Base-by-base conservation (phyloP, 352 stramenopile genomes). In the Phytopythium vexans region DNA sequence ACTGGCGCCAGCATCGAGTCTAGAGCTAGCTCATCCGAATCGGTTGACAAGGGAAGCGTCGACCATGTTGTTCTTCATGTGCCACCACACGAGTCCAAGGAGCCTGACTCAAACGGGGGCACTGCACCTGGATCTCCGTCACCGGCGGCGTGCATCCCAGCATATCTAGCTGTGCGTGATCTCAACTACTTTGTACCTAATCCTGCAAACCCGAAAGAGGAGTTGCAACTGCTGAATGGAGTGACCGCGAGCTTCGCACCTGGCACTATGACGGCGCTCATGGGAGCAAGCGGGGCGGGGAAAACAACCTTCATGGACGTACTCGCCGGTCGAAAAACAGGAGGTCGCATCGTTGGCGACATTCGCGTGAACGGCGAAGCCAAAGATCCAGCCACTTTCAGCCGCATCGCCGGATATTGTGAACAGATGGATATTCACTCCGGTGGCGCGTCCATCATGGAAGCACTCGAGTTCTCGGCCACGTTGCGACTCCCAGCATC, bases 381-480 rank as follows among this genome's bases (percentile, higher is more conserved):
- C 0, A 95, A 96, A 68, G 62, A 94, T 36, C 55, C 66, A 41
- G 62, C 54, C 40, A 85, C 80, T 55, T 98, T 98, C 59, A 80
- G 73, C 35, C 74, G 92, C 41, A 87, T 95, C 59, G 80, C 72
- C 8, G 90, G 82, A 8, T 5, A 35, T 6, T 11, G 14, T 5
- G 41, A 41, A n/a, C 15, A 15, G 31, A 64, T 14, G 15, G 64
- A 55, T 14, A 38, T 3, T 11, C n/a, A n/a, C n/a, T n/a, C n/a
- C n/a, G n/a, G n/a, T n/a, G 66, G 79, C 35, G 66, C 87, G 16
- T 97, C 88, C 16, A 91, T 97, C 49, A 68, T 75, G 37, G 93
- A 98, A 58, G 89, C 89, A 11, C 65, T 98, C 5, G 70, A 90
- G 36, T 98, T 98, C 60, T 96, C 88, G 14, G 91, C 92, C 0